These are phyloP conservation scores for Kentomonas sorsogonicus DNA, from an alignment of 208 protist species.

Conservation along the genomic window DNA sequence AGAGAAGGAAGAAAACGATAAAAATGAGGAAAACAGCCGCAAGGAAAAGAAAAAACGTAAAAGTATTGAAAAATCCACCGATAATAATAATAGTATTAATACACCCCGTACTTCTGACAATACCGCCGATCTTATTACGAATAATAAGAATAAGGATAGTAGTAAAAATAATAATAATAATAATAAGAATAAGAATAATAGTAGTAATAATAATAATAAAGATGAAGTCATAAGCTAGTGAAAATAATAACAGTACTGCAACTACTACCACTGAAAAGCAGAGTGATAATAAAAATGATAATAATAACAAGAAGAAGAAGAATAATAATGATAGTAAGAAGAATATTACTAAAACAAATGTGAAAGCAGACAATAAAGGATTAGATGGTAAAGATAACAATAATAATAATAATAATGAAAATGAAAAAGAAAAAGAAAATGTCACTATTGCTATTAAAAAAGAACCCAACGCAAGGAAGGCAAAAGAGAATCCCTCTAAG, in stretches of 20 bases:
- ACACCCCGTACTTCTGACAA: no score
- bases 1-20: no score
- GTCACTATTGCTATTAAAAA: slow-evolving; percentile 2
- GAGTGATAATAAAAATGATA: not conserved
- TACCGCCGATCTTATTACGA: not conserved
- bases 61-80: no score
- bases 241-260: slow-evolving; percentile 2
- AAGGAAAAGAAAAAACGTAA: no score
- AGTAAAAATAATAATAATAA: not conserved
- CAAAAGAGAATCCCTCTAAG: no score
- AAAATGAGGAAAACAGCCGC: no score
- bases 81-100: no score
- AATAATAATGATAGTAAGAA: slow-evolving; percentile 1
- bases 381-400: not conserved
- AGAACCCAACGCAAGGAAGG: no score
- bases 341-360: not conserved
- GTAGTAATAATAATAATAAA: not conserved
- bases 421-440: not conserved
- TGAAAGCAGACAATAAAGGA: not conserved
- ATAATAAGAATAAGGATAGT: not conserved
- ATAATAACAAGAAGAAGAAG: not conserved
- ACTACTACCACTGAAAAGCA: no score
- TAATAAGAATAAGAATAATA: not conserved
- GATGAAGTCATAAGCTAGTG: not conserved
- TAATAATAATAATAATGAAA: not conserved